Base-by-base conservation (phyloP, 1,139 yeast genomes). In the Magnusiomyces tetraspermus region DNA sequence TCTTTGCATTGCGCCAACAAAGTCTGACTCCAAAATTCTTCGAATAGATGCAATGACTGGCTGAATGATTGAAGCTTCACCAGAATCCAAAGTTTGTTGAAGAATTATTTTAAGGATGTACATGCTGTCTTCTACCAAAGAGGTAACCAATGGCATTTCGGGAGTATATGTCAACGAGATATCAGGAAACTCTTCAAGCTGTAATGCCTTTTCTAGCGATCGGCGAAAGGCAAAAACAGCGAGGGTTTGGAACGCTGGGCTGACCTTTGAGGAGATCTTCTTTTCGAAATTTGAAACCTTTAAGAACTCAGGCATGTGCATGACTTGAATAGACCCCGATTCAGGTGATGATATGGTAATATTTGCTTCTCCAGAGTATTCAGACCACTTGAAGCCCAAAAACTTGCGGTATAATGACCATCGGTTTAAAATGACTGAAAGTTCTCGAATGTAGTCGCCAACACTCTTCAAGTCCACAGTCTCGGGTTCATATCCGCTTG, bases 361-460 rank as follows among this genome's bases (percentile, higher is more conserved):
- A 21, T 37, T 50, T 24, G 26, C 36, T 24, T 51, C 53, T 19
- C 38, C 36, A 38, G 56, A 49, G 50, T 71, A 76, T 51, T 74
- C 78, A 49, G 72, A 73, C 80, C 86, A 86, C 57, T 84, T 78
- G 33, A 77, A 74, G 1, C 87, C 78, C 59, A 87, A 76, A 61
- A 89, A 92, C 62, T 80, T 80, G 56, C 86, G 76, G 66, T 89
- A 94, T 66, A 88, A 76, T 8, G 86, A 75, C 97, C 98, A 92
- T 57, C 89, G 82, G 62, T 85, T 87, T 62, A 92, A 71, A 63
- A 92, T 84, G 4, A 83, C 74, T 0, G 95, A 78, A 21, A 86
- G 70, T 62, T 92, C 97, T 53, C 75, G 77, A 21, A 85, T 72
- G 41, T 82, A 60, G 50, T 75, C 76, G 10, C 84, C 82, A 15